These are phyloP conservation scores for Populus tomentosa DNA, from an alignment of 441 rosid genomes.

Conservation along the genomic window DNA sequence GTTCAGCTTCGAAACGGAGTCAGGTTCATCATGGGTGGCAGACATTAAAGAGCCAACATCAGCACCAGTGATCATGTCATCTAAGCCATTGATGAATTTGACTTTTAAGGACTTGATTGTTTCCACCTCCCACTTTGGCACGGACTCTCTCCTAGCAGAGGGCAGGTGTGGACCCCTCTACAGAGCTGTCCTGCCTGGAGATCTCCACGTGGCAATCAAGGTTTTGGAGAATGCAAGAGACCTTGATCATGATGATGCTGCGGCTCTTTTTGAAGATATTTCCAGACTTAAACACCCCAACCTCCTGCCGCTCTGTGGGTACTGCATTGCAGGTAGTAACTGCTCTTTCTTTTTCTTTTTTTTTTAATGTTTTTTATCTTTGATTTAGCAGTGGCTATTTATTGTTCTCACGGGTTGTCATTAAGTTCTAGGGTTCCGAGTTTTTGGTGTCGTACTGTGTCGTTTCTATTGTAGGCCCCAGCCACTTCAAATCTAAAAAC, in stretches of 20 bases:
- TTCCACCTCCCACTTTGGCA: slow-evolving; percentile 87
- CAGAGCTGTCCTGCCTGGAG: slow-evolving; percentile 78
- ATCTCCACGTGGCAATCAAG: slow-evolving; percentile 85
- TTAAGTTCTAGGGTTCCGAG: neutral
- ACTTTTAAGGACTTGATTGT: slow-evolving; percentile 86
- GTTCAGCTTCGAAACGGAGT: slow-evolving; percentile 78
- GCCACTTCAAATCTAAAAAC: neutral
- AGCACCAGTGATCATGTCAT: slow-evolving; percentile 67
- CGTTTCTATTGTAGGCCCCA: neutral
- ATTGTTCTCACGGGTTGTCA: slow-evolving; percentile 34
- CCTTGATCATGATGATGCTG: slow-evolving; percentile 44
- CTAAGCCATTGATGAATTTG: slow-evolving; percentile 80
- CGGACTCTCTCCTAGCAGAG: slow-evolving; percentile 71
- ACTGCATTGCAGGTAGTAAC: slow-evolving; percentile 80
- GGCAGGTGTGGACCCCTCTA: slow-evolving; percentile 79
- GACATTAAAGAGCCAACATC: slow-evolving; percentile 80
- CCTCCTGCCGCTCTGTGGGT: slow-evolving; percentile 71
- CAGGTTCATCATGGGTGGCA: slow-evolving; percentile 83
- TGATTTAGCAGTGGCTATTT: slow-evolving; percentile 8
- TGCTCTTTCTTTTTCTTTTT: neutral
- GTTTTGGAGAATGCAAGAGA: slow-evolving; percentile 71
- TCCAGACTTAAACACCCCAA: slow-evolving; percentile 82
- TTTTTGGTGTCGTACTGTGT: slow-evolving; percentile 1
- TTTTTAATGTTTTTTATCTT: neutral
- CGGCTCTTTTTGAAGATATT: slow-evolving; percentile 49